These are phyloP conservation scores for Trebouxiophyceae sp. DNA, from an alignment of 163 green algal genomes.

Conservation along the genomic window DNA sequence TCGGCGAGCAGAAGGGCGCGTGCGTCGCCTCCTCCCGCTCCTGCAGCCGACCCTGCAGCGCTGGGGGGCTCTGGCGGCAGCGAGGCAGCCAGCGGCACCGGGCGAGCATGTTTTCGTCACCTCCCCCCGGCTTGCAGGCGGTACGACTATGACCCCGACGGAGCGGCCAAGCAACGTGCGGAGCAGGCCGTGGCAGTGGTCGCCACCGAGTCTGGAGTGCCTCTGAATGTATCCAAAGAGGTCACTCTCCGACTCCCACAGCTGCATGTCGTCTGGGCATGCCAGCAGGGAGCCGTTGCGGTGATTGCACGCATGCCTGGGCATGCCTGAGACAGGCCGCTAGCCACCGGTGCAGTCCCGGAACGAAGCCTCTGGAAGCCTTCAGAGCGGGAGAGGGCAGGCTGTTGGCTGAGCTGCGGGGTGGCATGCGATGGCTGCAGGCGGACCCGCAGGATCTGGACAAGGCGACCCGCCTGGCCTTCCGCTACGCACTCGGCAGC, in stretches of 20 bases:
- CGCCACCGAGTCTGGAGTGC: not conserved
- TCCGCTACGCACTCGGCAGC: constrained; percentile 21
- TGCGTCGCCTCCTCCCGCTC: constrained; percentile 1
- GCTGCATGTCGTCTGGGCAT: too few species aligned
- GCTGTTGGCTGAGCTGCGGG: not conserved
- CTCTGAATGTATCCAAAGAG: not conserved
- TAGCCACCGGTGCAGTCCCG: too few species aligned
- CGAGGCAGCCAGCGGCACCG: too few species aligned
- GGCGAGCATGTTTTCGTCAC: too few species aligned
- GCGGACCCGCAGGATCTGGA: constrained; percentile 27
- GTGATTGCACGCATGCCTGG: too few species aligned
- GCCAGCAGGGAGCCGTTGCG: too few species aligned
- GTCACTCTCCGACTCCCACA: too few species aligned
- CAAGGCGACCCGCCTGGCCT: constrained; percentile 24
- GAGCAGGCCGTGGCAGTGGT: not conserved
- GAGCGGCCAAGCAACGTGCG: too few species aligned
- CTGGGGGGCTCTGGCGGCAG: too few species aligned
- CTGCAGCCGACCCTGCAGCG: too few species aligned
- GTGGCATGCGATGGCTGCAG: constrained; percentile 4
- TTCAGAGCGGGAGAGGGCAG: not conserved
- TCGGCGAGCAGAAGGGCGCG: constrained; percentile 5
- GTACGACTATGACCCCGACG: constrained; percentile 11
- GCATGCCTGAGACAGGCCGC: too few species aligned
- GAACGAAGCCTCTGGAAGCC: too few species aligned
- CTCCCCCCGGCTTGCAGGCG: constrained; percentile 2